phyloP scores from a whole-genome alignment of 306 rosid species.

The Benincasa hispida region DNA sequence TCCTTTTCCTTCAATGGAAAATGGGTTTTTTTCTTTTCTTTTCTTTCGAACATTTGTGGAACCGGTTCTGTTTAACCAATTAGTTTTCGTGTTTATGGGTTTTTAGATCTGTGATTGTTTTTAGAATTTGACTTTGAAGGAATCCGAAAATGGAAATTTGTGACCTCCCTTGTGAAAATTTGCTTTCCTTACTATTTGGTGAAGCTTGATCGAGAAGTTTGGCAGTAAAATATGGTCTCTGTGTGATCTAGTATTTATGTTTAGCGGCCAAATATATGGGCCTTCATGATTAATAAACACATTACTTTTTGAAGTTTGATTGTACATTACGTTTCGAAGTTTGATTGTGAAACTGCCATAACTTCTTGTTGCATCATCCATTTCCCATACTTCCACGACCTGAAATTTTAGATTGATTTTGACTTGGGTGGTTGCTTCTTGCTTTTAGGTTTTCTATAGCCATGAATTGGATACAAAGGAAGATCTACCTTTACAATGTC shows the following conservation, averaged over 20 bases:
- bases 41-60: not conserved
- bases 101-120: not conserved
- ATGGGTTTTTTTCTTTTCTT: not conserved
- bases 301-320: not conserved
- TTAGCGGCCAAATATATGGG: not conserved
- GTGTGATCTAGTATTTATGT: not conserved
- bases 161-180: not conserved
- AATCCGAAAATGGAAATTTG: not conserved
- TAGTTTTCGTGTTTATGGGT: not conserved
- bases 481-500: conserved; percentile 79
- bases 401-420: not conserved
- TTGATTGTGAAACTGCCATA: not conserved
- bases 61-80: not conserved
- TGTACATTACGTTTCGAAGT: too few species aligned
- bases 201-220: not conserved
- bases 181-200: not conserved
- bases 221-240: not conserved
- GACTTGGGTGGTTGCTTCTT: not conserved
- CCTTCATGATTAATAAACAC: not conserved
- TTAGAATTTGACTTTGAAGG: not conserved
- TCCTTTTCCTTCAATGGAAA: not conserved
- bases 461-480: conserved; percentile 89
- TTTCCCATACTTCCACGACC: not conserved
- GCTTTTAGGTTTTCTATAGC: conserved; percentile 10
- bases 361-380: not conserved